Percentiles rank a stretch among this genome's conserved stretches.
phyloP scores from a whole-genome alignment of 1,139 yeast genomes.

The Pichia inconspicua region DNA sequence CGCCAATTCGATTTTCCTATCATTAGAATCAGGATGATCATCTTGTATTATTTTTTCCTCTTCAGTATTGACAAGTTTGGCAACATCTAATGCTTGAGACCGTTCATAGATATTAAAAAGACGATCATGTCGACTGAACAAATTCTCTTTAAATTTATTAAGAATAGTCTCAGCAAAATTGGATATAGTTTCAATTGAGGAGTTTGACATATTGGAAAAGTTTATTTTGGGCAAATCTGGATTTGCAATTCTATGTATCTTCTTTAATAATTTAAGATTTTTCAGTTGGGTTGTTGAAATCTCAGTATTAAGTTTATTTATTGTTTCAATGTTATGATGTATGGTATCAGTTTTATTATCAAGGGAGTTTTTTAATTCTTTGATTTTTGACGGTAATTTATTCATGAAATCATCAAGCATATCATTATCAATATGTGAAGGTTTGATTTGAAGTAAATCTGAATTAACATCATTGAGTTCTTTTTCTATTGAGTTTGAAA shows the following conservation, averaged over 20 bases:
- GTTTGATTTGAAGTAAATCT: constrained; percentile 1
- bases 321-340: constrained; percentile 23
- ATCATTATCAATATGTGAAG: constrained; percentile 4
- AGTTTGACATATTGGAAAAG: constrained; percentile 1
- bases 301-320: constrained; percentile 19
- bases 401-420: constrained; percentile 6
- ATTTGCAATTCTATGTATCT: constrained; percentile 3
- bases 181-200: not conserved
- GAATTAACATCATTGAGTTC: not conserved
- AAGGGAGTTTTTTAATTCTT: constrained; percentile 27
- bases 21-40: not conserved
- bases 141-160: not conserved
- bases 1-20: constrained; percentile 25
- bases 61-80: constrained; percentile 27
- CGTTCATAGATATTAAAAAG: constrained; percentile 25
- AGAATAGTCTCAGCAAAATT: not conserved
- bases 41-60: constrained; percentile 9
- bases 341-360: constrained; percentile 32
- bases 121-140: constrained; percentile 6
- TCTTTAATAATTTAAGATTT: constrained; percentile 14
- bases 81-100: constrained; percentile 29
- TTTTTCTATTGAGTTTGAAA: not conserved
- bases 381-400: constrained; percentile 1
- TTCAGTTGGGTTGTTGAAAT: constrained; percentile 15
- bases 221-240: not conserved